Evolutionary conservation across 495 filamentous ascomycete genomes (phyloP).

Genomic region (Aspergillus incahuasiensis): DNA sequence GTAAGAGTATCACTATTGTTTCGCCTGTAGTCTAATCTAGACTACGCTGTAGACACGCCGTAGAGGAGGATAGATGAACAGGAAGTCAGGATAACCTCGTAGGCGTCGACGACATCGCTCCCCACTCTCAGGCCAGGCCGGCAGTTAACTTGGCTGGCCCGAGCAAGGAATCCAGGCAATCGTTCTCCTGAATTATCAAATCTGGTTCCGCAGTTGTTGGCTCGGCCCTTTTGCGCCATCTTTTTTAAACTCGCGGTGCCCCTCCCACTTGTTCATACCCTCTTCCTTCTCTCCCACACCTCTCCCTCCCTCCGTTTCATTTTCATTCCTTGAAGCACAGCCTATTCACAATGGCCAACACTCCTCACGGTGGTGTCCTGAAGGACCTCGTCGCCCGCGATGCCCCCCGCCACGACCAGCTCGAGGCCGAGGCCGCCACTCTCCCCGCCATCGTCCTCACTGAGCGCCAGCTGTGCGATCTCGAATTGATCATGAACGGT

Average conservation of each 20-base stretch:
- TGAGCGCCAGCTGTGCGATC: conserved; percentile 94
- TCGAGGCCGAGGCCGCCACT: conserved; percentile 77
- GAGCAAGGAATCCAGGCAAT: background rate
- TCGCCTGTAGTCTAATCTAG: background rate
- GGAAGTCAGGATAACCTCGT: conserved; percentile 2
- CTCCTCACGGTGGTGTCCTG: conserved; percentile 92
- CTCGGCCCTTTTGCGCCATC: conserved; percentile 7
- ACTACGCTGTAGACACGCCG: background rate
- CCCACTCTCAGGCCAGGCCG: background rate
- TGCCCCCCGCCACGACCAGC: conserved; percentile 66
- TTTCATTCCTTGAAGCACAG: conserved; percentile 10
- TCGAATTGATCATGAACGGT: conserved; percentile 92
- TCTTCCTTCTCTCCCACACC: conserved; percentile 12
- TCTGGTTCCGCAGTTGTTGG: conserved; percentile 8
- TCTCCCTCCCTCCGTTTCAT: conserved; percentile 8
- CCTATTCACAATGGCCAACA: conserved; percentile 58
- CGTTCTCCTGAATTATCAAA: conserved; percentile 7
- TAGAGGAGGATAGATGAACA: conserved; percentile 1
- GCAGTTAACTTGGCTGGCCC: background rate
- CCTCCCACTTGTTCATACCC: background rate
- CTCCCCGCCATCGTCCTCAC: conserved; percentile 79
- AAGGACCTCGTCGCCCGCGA: conserved; percentile 96
- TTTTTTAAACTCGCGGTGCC: conserved; percentile 1
- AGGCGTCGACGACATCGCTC: background rate
- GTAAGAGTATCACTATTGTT: background rate